Base-by-base conservation (phyloP, 164 flowering plant genomes). In the Kingdonia uniflora region DNA sequence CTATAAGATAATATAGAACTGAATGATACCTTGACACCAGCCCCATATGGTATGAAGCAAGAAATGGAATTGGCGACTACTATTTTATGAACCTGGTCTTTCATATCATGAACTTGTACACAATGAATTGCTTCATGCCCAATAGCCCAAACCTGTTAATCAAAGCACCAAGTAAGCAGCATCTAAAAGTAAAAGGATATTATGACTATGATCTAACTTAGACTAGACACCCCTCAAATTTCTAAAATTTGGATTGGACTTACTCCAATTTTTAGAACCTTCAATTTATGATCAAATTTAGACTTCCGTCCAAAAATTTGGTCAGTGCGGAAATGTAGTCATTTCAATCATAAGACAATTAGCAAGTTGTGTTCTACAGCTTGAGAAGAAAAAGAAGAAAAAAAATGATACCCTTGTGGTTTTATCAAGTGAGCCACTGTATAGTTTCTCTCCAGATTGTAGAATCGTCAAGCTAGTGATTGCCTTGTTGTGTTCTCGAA, bases 381-480 rank as follows among this genome's bases (percentile, higher is more conserved):
- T n/a, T 29, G 35, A 29, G 4, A 7, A 2, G 21, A 33, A 14
- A 37, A 5, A 42, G 25, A n/a, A 8, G 15, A 22, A 42, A 25
- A 20, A 2, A 38, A 20, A 4, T 11, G 57, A 45, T 78, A 86
- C 95, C 77, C 76, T 77, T 42, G 66, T 49, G 14, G 86, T 76
- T 68, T 58, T 80, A 59, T 86, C 95, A 11, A 81, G 76, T 20
- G 95, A 86, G 52, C 91, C 88, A 44, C 88, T 84, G 67, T 77
- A 81, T 13, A 86, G 69, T 53, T 45, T 83, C 25, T 77, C 91
- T 26, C 69, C 78, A 14, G 79, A 71, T 49, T 66, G 77, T 59
- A 67, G 59, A 51, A 81, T 46, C 38, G 64, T 67, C 67, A 86
- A 68, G 70, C 85, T 80, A 24, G 91, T 86, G 11, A 84, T 78